These are phyloP conservation scores for Gonium pectorale DNA, from an alignment of 139 green algal species.

Conservation along the genomic window DNA sequence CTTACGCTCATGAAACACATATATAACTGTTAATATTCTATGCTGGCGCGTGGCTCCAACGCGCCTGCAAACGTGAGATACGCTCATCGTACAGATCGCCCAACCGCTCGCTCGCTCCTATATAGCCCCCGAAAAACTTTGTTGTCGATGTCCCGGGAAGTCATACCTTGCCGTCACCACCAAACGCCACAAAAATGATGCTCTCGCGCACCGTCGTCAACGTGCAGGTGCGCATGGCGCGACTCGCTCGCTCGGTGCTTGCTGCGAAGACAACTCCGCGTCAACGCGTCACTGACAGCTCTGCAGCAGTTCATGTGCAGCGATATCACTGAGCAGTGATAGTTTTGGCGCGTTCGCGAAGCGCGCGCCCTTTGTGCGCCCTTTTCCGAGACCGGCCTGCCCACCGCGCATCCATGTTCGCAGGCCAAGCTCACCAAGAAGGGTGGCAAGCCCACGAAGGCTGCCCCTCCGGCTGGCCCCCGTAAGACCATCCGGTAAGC, in stretches of 20 bases:
- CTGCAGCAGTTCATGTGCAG: too few species aligned
- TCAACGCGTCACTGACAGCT: background rate
- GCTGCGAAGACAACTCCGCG: background rate
- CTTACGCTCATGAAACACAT: too few species aligned
- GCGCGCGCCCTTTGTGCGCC: background rate
- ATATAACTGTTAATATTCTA: too few species aligned
- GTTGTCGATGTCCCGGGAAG: too few species aligned
- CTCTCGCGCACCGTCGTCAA: slow-evolving; percentile 21
- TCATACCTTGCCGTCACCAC: too few species aligned
- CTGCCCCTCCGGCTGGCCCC: background rate
- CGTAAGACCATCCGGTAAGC: slow-evolving; percentile 29
- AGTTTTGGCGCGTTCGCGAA: background rate
- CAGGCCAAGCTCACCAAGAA: slow-evolving; percentile 47
- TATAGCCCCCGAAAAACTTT: too few species aligned
- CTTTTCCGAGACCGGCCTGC: background rate
- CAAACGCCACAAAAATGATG: slow-evolving; percentile 9
- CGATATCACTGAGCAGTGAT: too few species aligned
- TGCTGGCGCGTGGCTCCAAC: too few species aligned
- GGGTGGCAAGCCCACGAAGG: slow-evolving; percentile 26
- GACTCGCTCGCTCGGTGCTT: background rate
- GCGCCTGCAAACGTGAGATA: too few species aligned
- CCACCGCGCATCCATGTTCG: background rate
- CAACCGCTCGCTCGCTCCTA: too few species aligned
- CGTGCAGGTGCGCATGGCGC: background rate
- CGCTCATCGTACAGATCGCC: too few species aligned